Conservation (phyloP, 331 rosid genomes). For the Acacia concinna region DNA sequence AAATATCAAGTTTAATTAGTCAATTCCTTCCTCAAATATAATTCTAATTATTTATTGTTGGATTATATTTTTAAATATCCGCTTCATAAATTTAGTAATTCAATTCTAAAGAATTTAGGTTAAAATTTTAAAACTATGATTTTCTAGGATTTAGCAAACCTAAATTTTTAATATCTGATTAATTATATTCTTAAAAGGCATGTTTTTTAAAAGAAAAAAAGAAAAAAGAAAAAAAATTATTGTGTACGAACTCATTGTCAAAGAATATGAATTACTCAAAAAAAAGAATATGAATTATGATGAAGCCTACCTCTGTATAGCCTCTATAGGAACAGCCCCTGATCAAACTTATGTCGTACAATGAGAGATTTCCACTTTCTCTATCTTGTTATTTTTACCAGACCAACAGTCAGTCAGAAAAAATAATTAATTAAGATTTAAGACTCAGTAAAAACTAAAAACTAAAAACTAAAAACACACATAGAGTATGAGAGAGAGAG, state of each 20-base stretch:
- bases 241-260: not conserved
- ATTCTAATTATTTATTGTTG: not conserved
- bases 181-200: not conserved
- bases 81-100: not conserved
- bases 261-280: not conserved
- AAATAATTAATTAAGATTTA: not conserved
- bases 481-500: not conserved
- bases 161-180: not conserved
- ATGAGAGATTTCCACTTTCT: slow-evolving; percentile 1
- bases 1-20: not conserved
- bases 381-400: slow-evolving; percentile 35
- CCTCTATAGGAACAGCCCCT: not conserved
- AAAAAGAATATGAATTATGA: not conserved
- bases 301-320: not conserved
- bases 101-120: not conserved
- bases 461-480: not conserved
- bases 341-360: slow-evolving; percentile 3
- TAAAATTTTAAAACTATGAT: not conserved
- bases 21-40: not conserved
- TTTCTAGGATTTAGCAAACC: no score
- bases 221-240: no score
- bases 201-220: not conserved
- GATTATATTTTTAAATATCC: not conserved
- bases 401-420: slow-evolving; percentile 30
- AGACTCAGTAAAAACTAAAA: not conserved